These are phyloP conservation scores for Amorphotheca resinae DNA, from an alignment of 495 filamentous ascomycete species.

Conservation along the genomic window DNA sequence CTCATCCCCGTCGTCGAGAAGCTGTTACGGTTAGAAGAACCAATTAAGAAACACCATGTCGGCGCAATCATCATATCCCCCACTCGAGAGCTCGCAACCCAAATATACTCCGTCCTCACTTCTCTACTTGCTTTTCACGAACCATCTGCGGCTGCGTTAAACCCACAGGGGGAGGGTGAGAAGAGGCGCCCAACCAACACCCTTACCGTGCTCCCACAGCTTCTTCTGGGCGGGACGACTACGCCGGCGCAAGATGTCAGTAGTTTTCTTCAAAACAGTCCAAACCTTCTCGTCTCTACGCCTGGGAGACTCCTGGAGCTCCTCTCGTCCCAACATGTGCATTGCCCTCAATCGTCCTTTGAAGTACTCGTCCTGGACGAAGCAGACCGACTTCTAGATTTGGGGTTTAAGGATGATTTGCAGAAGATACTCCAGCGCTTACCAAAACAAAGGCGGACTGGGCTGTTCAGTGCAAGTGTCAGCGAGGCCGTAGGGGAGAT, in stretches of 20 bases:
- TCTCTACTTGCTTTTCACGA: conserved; percentile 72
- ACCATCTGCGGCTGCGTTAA: conserved; percentile 54
- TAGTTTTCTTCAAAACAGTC: conserved; percentile 61
- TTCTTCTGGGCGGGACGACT: conserved; percentile 77
- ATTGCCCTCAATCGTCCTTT: conserved; percentile 77
- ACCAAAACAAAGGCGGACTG: conserved; percentile 88
- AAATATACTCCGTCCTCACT: conserved; percentile 75
- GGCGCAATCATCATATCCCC: conserved; percentile 85
- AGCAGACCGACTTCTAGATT: conserved; percentile 80
- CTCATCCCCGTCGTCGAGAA: conserved; percentile 81
- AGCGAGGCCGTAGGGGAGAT: conserved; percentile 85
- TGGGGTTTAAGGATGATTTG: conserved; percentile 89
- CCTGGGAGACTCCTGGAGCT: conserved; percentile 83
- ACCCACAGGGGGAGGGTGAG: conserved; percentile 32
- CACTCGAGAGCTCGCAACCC: conserved; percentile 81
- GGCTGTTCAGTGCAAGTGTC: conserved; percentile 85
- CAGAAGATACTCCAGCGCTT: conserved; percentile 72
- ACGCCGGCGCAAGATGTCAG: conserved; percentile 77
- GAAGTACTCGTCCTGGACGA: conserved; percentile 89
- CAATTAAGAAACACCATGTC: conserved; percentile 77
- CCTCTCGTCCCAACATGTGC: conserved; percentile 80
- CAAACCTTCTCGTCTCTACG: conserved; percentile 79
- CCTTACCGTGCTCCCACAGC: conserved; percentile 64
- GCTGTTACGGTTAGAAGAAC: conserved; percentile 56
- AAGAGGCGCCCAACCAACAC: conserved; percentile 40